phyloP scores from a whole-genome alignment of 108 stramenopile species.

The Cylindrotheca fusiformis region DNA sequence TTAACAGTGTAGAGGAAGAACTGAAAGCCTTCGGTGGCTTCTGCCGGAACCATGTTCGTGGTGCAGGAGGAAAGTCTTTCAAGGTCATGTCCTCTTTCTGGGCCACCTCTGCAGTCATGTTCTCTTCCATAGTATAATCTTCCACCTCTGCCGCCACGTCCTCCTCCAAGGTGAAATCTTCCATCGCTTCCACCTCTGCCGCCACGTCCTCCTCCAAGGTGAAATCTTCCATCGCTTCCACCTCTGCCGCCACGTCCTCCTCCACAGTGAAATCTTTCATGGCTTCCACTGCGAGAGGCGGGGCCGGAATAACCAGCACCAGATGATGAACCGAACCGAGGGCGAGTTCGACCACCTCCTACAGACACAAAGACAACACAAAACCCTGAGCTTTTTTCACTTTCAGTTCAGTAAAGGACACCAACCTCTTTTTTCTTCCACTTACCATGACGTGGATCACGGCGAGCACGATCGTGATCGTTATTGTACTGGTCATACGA shows the following conservation, averaged over 20 bases:
- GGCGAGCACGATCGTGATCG: neutral
- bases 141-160: no score
- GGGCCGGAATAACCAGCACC: neutral
- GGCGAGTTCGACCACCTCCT: neutral
- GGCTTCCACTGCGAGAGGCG: conserved; percentile 18
- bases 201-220: no score
- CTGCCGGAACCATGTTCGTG: conserved; percentile 36
- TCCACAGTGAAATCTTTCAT: no score
- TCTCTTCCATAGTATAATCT: no score
- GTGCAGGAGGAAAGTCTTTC: conserved; percentile 21
- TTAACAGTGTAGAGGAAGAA: conserved; percentile 51
- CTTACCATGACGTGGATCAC: neutral
- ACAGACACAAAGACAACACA: neutral
- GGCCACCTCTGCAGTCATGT: no score
- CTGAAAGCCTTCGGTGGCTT: conserved; percentile 34
- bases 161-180: no score
- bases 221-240: no score
- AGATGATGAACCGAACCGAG: no score
- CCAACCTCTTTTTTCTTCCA: neutral
- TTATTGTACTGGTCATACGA: no score
- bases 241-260: no score
- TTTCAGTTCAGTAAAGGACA: neutral
- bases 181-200: no score
- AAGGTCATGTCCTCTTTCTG: conserved; percentile 33
- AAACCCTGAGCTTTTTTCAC: neutral